Conservation (phyloP, 257 asterid species). For the Salvia rosmarinus region DNA sequence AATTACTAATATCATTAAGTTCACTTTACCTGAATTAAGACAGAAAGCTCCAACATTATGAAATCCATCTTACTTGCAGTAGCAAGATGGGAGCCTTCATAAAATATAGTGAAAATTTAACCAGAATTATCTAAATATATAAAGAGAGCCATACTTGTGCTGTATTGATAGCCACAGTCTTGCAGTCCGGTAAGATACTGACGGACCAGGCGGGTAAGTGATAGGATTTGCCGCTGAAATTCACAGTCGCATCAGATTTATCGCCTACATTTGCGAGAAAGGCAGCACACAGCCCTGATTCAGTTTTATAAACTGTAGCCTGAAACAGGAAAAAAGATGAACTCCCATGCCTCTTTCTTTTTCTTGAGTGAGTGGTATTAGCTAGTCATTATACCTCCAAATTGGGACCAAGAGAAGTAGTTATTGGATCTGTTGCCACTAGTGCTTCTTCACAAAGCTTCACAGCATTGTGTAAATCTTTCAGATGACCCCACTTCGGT, state of each 20-base stretch:
- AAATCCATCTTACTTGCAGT: no score
- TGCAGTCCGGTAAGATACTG: constrained; percentile 84
- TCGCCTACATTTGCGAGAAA: constrained; percentile 66
- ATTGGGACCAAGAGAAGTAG: constrained; percentile 59
- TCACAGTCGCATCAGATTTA: constrained; percentile 59
- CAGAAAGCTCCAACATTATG: no score
- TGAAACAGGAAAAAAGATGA: constrained; percentile 38
- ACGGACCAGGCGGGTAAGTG: constrained; percentile 81
- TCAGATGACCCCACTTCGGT: constrained; percentile 84
- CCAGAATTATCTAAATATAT: background rate
- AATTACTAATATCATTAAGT: no score
- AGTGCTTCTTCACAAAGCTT: constrained; percentile 82
- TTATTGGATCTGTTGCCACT: constrained; percentile 65
- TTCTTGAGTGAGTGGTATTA: no score
- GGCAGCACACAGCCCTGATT: constrained; percentile 71
- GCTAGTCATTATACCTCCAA: constrained; percentile 51
- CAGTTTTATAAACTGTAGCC: constrained; percentile 71
- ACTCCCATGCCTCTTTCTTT: background rate
- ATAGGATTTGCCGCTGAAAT: constrained; percentile 63
- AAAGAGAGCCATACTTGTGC: constrained; percentile 59
- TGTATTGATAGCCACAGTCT: constrained; percentile 65
- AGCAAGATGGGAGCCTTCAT: no score
- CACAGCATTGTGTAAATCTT: constrained; percentile 70
- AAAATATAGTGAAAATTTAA: background rate
- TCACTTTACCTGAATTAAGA: no score